Evolutionary conservation across 2,329 filamentous ascomycete species (phyloP).

Genomic region (Diaporthe sp.): DNA sequence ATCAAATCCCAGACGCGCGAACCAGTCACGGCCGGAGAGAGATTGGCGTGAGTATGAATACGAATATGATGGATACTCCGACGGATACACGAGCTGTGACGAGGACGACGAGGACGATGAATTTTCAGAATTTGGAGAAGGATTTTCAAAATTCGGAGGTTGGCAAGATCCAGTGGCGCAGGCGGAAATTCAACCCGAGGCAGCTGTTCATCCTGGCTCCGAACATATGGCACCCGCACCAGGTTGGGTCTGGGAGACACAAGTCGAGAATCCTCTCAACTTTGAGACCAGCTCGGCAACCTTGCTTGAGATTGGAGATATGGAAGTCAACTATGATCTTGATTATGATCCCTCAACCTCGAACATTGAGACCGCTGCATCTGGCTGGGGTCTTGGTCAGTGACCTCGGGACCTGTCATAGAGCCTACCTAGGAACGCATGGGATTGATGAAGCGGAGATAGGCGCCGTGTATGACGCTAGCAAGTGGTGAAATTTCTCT

Average conservation of each 20-base stretch:
- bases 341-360: neutral
- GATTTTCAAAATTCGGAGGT: too few species aligned
- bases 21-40: neutral
- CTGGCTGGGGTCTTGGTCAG: neutral
- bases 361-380: neutral
- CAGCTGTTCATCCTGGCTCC: neutral
- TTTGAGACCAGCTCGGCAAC: neutral
- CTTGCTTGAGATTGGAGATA: neutral
- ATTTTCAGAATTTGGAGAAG: neutral
- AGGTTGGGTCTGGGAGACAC: neutral
- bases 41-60: constrained; percentile 3
- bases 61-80: neutral
- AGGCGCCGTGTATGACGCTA: neutral
- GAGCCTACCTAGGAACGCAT: neutral
- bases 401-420: too few species aligned
- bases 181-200: neutral
- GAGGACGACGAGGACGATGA: neutral
- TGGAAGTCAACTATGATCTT: neutral
- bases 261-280: neutral
- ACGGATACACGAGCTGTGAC: neutral
- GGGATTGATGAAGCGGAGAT: neutral
- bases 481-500: neutral
- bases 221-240: neutral
- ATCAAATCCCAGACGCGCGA: neutral
- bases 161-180: neutral